Evolutionary conservation across 1,139 yeast species (phyloP).

Genomic region (Torulaspora globosa): DNA sequence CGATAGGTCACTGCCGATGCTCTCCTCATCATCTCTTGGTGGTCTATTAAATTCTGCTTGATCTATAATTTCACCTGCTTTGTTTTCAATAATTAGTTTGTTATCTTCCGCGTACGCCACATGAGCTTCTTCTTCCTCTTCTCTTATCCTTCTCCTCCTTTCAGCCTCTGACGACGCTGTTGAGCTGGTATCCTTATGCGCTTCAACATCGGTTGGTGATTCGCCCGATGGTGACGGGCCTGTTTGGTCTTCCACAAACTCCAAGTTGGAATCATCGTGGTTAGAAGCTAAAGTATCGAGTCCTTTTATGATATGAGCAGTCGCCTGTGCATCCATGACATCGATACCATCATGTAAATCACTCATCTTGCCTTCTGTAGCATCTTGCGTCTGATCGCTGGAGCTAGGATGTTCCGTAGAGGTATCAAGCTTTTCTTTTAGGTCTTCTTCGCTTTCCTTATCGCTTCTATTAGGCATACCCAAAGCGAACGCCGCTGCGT

Average conservation of each 20-base stretch:
- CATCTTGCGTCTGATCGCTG: constrained; percentile 14
- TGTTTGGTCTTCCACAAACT: constrained; percentile 3
- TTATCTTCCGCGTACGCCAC: constrained; percentile 73
- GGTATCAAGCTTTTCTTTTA: constrained; percentile 16
- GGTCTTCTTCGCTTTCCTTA: constrained; percentile 25
- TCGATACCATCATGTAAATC: constrained; percentile 7
- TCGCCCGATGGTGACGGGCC: constrained; percentile 12
- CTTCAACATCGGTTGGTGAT: constrained; percentile 14
- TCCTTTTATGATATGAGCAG: constrained; percentile 17
- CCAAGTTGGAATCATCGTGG: constrained; percentile 8
- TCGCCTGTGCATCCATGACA: constrained; percentile 15
- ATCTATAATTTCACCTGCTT: constrained; percentile 71
- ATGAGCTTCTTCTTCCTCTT: constrained; percentile 24
- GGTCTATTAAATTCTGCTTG: constrained; percentile 31
- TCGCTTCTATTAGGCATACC: constrained; percentile 25
- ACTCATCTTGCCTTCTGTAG: background rate
- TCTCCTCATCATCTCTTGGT: constrained; percentile 29
- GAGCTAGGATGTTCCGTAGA: constrained; percentile 15
- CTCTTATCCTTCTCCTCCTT: constrained; percentile 16
- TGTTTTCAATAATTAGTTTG: constrained; percentile 70
- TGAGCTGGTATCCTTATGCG: constrained; percentile 6
- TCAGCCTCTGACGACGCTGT: constrained; percentile 13
- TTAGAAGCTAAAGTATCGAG: constrained; percentile 16
- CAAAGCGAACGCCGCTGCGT: constrained; percentile 42
- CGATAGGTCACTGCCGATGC: constrained; percentile 11